Evolutionary conservation across 2,329 filamentous ascomycete genomes (phyloP).

Genomic region (Colletotrichum tofieldiae): DNA sequence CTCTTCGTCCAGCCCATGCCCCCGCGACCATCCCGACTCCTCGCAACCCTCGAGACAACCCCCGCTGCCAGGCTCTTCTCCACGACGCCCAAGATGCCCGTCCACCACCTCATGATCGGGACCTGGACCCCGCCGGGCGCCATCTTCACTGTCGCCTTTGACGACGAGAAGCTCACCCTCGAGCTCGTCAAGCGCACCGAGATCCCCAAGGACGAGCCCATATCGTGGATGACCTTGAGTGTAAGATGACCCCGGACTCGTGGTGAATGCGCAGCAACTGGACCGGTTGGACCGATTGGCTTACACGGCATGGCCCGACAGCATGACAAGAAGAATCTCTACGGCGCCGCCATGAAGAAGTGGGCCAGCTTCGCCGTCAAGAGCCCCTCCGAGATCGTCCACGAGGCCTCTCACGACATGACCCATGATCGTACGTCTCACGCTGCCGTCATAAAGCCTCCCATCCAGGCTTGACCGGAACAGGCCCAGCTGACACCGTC

Average conservation of each 20-base stretch:
- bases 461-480: slow-evolving; percentile 11
- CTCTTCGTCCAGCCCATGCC: slow-evolving; percentile 22
- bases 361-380: slow-evolving; percentile 88
- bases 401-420: slow-evolving; percentile 82
- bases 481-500: slow-evolving; percentile 26
- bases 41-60: not conserved
- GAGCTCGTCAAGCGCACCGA: slow-evolving; percentile 84
- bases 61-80: slow-evolving; percentile 17
- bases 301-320: slow-evolving; percentile 54
- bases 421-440: slow-evolving; percentile 79
- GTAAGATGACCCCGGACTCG: slow-evolving; percentile 63
- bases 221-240: slow-evolving; percentile 95
- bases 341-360: slow-evolving; percentile 94
- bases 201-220: slow-evolving; percentile 87
- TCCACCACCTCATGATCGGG: slow-evolving; percentile 91
- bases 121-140: slow-evolving; percentile 93
- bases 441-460: not conserved
- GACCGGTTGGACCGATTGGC: slow-evolving; percentile 11
- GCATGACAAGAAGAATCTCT: slow-evolving; percentile 88
- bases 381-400: slow-evolving; percentile 82
- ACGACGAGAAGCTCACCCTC: slow-evolving; percentile 83
- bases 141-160: slow-evolving; percentile 91
- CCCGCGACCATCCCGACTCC: slow-evolving; percentile 20
- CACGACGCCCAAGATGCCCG: slow-evolving; percentile 71
- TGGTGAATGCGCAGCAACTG: not conserved